phyloP scores from a whole-genome alignment of 2,329 filamentous ascomycete genomes.

The Colletotrichum spaethianum region DNA sequence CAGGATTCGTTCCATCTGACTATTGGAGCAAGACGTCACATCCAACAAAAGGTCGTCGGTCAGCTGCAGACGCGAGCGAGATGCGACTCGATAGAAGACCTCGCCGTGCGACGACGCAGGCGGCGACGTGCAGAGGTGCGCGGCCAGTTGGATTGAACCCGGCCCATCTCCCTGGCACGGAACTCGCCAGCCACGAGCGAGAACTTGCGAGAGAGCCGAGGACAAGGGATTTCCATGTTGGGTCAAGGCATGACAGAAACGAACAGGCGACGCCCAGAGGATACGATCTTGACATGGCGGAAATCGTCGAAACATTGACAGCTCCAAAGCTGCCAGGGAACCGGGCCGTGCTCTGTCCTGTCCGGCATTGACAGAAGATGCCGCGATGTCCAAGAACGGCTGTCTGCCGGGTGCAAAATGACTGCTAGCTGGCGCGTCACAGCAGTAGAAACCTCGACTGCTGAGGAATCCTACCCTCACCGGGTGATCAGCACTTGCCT shows the following conservation, averaged over 20 bases:
- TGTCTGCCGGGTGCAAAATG: background rate
- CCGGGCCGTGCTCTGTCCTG: constrained; percentile 2
- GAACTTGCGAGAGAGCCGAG: constrained; percentile 2
- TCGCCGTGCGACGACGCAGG: constrained; percentile 35
- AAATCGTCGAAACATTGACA: constrained; percentile 6
- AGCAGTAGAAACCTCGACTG: background rate
- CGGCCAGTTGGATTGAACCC: constrained; percentile 31
- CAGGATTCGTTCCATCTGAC: constrained; percentile 14
- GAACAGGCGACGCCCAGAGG: constrained; percentile 9
- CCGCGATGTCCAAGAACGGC: constrained; percentile 4
- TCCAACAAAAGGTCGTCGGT: constrained; percentile 18
- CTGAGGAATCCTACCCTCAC: constrained; percentile 9
- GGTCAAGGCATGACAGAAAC: background rate
- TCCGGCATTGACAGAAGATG: constrained; percentile 12
- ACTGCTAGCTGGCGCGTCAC: constrained; percentile 1
- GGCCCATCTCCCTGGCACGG: constrained; percentile 28
- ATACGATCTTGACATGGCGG: background rate
- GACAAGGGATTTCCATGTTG: background rate
- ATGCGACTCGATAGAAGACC: constrained; percentile 31
- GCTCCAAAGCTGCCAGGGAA: constrained; percentile 6
- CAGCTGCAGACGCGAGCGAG: constrained; percentile 28
- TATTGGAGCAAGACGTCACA: constrained; percentile 22
- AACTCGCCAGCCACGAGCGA: constrained; percentile 17
- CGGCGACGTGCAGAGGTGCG: constrained; percentile 33
- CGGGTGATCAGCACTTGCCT: constrained; percentile 17